Percentiles rank a stretch among this genome's conserved stretches.
phyloP scores from a whole-genome alignment of 2,329 filamentous ascomycete genomes.

The Fusarium falciforme region DNA sequence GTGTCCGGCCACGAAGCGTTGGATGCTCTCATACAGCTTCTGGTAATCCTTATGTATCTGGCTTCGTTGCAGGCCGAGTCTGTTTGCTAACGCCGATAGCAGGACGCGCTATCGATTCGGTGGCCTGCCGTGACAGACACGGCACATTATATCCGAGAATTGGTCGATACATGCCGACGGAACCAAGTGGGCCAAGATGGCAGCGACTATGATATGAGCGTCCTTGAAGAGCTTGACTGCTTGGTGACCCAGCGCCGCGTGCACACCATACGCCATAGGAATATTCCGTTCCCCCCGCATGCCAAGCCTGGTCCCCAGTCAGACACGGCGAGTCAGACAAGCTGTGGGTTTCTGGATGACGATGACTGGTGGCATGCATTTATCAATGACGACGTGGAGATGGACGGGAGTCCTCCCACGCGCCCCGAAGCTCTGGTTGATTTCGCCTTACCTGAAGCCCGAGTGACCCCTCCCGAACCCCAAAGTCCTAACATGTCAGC shows the following conservation, averaged over 20 bases:
- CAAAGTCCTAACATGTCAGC: background rate
- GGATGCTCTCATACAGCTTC: background rate
- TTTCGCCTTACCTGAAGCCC: background rate
- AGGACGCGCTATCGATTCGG: background rate
- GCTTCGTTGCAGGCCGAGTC: background rate
- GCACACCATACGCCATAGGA: background rate
- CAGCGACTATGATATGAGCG: background rate
- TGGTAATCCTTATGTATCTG: background rate
- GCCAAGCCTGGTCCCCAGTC: background rate
- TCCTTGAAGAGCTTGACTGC: background rate
- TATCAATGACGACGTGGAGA: background rate
- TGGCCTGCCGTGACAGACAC: background rate
- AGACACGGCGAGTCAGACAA: background rate
- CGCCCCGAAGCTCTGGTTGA: background rate
- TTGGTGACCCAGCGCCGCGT: background rate
- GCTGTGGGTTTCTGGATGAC: background rate
- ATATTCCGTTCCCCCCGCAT: background rate
- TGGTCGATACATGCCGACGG: background rate
- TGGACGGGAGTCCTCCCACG: background rate
- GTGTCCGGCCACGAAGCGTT: background rate
- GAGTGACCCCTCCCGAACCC: background rate
- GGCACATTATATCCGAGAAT: background rate
- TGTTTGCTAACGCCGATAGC: background rate
- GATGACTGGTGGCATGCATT: background rate
- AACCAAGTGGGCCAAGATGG: background rate